Conservation (phyloP, 352 stramenopile genomes). For the Phytophthora ramorum region DNA sequence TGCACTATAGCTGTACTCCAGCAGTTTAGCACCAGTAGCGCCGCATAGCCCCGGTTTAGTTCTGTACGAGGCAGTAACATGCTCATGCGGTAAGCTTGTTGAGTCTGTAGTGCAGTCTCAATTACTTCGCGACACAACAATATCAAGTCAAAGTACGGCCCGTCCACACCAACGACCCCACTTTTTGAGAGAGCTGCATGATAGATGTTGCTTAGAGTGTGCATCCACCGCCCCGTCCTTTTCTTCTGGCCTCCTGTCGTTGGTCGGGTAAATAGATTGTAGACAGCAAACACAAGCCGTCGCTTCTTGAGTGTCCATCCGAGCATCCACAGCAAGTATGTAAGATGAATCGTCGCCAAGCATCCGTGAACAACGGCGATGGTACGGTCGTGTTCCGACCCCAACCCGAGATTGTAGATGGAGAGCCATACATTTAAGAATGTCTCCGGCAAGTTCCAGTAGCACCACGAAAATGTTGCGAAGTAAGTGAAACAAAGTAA, state of each 20-base stretch:
- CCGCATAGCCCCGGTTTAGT: conserved; percentile 27
- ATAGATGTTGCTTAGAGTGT: background rate
- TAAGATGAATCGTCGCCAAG: conserved; percentile 15
- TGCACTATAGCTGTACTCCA: conserved; percentile 33
- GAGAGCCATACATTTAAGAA: conserved; percentile 17
- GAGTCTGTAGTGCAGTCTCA: conserved; percentile 26
- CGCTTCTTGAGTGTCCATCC: conserved; percentile 14
- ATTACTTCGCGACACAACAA: conserved; percentile 22
- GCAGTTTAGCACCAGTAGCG: conserved; percentile 34
- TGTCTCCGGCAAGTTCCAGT: conserved; percentile 22
- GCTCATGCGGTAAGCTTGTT: conserved; percentile 32
- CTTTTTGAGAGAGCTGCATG: conserved; percentile 2
- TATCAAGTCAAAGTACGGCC: conserved; percentile 22
- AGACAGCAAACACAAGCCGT: conserved; percentile 3
- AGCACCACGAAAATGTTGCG: conserved; percentile 15
- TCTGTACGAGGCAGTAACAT: conserved; percentile 11
- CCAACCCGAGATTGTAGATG: conserved; percentile 19
- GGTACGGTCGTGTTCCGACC: background rate
- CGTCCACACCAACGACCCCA: conserved; percentile 15
- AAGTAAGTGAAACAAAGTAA: conserved; percentile 20
- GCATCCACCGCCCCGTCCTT: background rate
- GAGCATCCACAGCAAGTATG: conserved; percentile 24
- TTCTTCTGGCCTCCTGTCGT: background rate
- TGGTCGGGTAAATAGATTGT: conserved; percentile 7
- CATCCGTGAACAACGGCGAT: conserved; percentile 21